Evolutionary conservation across 2,329 filamentous ascomycete genomes (phyloP), one percentile per base, ranked within the genome.

Genomic region (Aspergillus novofumigatus): DNA sequence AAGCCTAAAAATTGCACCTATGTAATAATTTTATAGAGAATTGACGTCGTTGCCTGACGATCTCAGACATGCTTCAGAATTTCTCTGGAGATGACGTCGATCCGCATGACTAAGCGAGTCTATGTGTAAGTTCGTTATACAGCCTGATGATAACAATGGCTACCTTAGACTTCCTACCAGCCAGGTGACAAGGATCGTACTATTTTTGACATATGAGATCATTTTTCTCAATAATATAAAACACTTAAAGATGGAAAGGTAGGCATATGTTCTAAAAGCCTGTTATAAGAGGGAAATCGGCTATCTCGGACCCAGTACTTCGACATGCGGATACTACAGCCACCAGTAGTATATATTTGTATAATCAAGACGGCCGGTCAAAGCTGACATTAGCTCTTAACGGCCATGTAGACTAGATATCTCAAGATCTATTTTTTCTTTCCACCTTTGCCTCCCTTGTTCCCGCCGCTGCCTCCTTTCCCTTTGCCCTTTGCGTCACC

Each of bases 401-500:
- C 32, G 4, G n/a, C n/a, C 41, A n/a, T n/a, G 7, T 21, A 23
- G 20, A 45, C 23, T 21, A 23, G 20, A 45, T 45, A 45, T 47
- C 44, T 23, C 21, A 47, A 47, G 10, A 11, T 8, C 59, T 66
- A 76, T 64, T 72, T 76, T 66, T 75, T 71, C 70, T 76, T 78
- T 26, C 73, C 72, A 35, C 70, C 68, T 52, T 75, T 76, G 4
- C 70, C 67, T 57, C 65, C 67, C 56, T 64, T 62, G 52, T 63
- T 53, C 55, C 62, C 64, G 51, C 62, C 59, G 57, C 60, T 53
- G 20, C 62, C 54, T 10, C 75, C 75, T 65, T 72, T 57, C 53
- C 69, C 73, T 29, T 79, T 72, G 20, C 77, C 73, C 60, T 72
- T 67, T 41, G 64, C 63, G 57, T 71, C 67, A 51, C 69, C 66